Evolutionary conservation across 768 basidiomycete species (phyloP).

Genomic region (Rhodotorula toruloides): DNA sequence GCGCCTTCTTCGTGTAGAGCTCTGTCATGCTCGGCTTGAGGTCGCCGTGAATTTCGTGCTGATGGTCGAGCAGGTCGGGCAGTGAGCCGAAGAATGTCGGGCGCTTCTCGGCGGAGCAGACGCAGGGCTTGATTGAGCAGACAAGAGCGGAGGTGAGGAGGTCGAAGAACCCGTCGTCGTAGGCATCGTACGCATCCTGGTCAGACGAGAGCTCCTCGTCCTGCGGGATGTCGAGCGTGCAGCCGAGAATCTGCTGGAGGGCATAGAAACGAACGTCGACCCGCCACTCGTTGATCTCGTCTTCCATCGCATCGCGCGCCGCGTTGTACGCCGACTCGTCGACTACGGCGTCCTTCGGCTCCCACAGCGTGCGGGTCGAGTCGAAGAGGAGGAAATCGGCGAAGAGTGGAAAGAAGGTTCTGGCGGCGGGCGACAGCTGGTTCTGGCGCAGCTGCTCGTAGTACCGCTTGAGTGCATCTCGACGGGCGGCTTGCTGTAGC

Average conservation of each 20-base stretch:
- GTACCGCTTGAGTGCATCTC: neutral
- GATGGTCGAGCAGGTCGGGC: slow-evolving; percentile 10
- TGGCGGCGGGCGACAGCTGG: neutral
- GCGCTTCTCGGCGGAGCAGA: neutral
- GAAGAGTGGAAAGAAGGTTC: slow-evolving; percentile 6
- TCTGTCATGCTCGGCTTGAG: neutral
- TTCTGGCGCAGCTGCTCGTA: neutral
- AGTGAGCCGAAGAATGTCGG: slow-evolving; percentile 17
- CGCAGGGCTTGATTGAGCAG: slow-evolving; percentile 8
- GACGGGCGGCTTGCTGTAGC: neutral
- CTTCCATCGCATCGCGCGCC: neutral
- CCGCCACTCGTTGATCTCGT: slow-evolving; percentile 8
- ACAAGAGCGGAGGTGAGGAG: neutral
- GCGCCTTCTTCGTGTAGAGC: neutral
- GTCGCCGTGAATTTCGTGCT: slow-evolving; percentile 10
- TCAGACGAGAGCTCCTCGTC: slow-evolving; percentile 5
- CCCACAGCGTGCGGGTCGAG: slow-evolving; percentile 1
- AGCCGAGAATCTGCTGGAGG: neutral
- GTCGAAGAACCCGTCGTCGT: slow-evolving; percentile 12
- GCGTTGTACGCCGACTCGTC: neutral
- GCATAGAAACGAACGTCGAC: neutral
- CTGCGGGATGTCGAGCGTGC: neutral
- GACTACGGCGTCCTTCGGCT: neutral
- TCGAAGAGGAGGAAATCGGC: slow-evolving; percentile 9
- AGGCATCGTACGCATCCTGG: neutral